A percentile compares a stretch with the other conserved stretches of the same genome.
Evolutionary conservation across 192 early-diverging fungal species (phyloP).

Genomic region (Podila verticillata): DNA sequence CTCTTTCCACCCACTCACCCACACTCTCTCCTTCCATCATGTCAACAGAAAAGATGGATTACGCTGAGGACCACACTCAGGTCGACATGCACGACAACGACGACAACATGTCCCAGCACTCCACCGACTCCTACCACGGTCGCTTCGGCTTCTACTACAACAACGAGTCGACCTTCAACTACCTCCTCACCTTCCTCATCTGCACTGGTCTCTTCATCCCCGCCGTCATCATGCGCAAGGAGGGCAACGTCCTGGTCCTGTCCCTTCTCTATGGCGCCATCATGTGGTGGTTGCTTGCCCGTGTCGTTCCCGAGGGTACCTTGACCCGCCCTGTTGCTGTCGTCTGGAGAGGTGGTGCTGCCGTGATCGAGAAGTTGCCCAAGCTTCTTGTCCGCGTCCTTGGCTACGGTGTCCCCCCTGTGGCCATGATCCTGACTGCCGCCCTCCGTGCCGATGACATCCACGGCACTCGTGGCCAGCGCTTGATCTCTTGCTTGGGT

Average conservation of each 20-base stretch:
- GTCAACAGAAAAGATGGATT: constrained; percentile 16
- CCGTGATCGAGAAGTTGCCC: constrained; percentile 11
- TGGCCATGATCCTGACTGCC: constrained; percentile 63
- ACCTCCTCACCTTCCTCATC: constrained; percentile 25
- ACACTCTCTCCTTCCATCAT: constrained; percentile 15
- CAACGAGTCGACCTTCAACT: constrained; percentile 5
- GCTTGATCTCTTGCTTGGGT: constrained; percentile 81
- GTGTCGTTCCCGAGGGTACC: constrained; percentile 24
- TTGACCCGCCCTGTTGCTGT: constrained; percentile 13
- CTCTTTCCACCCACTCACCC: background rate
- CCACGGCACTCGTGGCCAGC: constrained; percentile 67
- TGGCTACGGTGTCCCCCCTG: constrained; percentile 36
- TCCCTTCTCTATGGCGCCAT: constrained; percentile 34
- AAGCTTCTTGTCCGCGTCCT: constrained; percentile 15
- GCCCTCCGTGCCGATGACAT: constrained; percentile 59
- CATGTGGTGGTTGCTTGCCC: constrained; percentile 29
- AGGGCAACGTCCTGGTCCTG: constrained; percentile 41
- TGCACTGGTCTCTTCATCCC: constrained; percentile 48
- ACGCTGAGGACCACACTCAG: background rate
- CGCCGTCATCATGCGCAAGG: constrained; percentile 38
- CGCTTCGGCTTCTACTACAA: constrained; percentile 38
- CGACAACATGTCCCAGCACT: constrained; percentile 23
- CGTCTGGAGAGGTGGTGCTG: constrained; percentile 34
- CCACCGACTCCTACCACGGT: constrained; percentile 23
- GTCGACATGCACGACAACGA: constrained; percentile 19